Conservation (phyloP, 2,329 filamentous ascomycete genomes). For the Exophiala phaeomuriformis region DNA sequence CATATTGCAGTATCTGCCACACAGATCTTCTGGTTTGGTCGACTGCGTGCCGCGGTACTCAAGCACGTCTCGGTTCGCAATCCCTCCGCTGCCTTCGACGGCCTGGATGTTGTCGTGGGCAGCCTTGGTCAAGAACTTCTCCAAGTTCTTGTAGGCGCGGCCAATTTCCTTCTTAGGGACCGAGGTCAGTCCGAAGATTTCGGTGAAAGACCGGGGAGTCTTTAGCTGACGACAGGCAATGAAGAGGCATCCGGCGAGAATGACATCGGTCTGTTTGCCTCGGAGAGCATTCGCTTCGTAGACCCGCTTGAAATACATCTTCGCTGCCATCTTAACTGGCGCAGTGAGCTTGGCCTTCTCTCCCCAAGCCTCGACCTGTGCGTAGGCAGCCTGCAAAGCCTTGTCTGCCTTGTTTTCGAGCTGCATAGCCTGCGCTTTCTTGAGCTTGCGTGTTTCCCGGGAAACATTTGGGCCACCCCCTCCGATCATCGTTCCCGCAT, state of each 20-base stretch:
- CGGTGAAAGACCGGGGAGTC: slow-evolving; percentile 82
- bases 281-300: slow-evolving; percentile 92
- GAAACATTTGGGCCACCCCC: slow-evolving; percentile 63
- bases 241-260: slow-evolving; percentile 95
- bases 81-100: slow-evolving; percentile 49
- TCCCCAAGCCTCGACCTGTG: slow-evolving; percentile 79
- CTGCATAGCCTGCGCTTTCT: slow-evolving; percentile 75
- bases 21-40: slow-evolving; percentile 75
- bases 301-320: slow-evolving; percentile 90
- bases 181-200: slow-evolving; percentile 87
- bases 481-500: slow-evolving; percentile 25
- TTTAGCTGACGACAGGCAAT: slow-evolving; percentile 88
- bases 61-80: slow-evolving; percentile 44
- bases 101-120: slow-evolving; percentile 52
- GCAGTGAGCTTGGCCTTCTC: slow-evolving; percentile 76
- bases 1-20: slow-evolving; percentile 80
- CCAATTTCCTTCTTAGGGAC: slow-evolving; percentile 98
- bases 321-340: slow-evolving; percentile 78
- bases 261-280: slow-evolving; percentile 85
- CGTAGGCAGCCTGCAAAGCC: slow-evolving; percentile 70
- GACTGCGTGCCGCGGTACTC: slow-evolving; percentile 66
- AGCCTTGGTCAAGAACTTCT: slow-evolving; percentile 65
- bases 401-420: slow-evolving; percentile 78
- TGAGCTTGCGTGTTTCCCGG: slow-evolving; percentile 54
- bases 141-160: slow-evolving; percentile 84